Evolutionary conservation across 805 yeast species (phyloP).

Genomic region (Ogataea sp.): DNA sequence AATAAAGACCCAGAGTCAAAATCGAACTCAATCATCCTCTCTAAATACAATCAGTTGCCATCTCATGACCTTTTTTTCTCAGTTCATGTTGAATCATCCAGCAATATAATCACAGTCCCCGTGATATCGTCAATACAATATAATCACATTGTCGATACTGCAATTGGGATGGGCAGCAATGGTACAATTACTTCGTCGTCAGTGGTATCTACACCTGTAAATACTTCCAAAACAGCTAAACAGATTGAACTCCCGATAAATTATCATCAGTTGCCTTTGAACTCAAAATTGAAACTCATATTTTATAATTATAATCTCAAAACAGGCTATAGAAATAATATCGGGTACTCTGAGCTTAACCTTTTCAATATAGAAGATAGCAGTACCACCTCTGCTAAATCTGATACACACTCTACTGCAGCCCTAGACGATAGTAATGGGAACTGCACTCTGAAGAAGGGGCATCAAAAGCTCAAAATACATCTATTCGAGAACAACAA

Average conservation of each 20-base stretch:
- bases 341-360: conserved; percentile 53
- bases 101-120: conserved; percentile 16
- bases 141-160: background rate
- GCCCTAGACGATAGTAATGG: no score
- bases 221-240: conserved; percentile 26
- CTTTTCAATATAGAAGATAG: conserved; percentile 39
- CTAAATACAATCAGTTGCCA: conserved; percentile 9
- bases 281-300: conserved; percentile 50
- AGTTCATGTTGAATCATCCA: conserved; percentile 11
- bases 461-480: conserved; percentile 53
- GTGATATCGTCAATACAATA: conserved; percentile 9
- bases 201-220: background rate
- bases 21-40: conserved; percentile 7
- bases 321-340: conserved; percentile 36
- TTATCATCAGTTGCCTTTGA: conserved; percentile 61
- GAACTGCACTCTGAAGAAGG: conserved; percentile 60
- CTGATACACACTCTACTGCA: no score
- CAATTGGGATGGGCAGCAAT: background rate
- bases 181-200: background rate
- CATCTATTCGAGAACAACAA: background rate
- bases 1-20: conserved; percentile 2
- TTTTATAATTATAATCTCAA: conserved; percentile 59
- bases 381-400: no score
- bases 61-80: conserved; percentile 8
- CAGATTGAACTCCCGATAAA: conserved; percentile 73